Conservation (phyloP, 2,329 filamentous ascomycete genomes). For the Tolypocladium album region DNA sequence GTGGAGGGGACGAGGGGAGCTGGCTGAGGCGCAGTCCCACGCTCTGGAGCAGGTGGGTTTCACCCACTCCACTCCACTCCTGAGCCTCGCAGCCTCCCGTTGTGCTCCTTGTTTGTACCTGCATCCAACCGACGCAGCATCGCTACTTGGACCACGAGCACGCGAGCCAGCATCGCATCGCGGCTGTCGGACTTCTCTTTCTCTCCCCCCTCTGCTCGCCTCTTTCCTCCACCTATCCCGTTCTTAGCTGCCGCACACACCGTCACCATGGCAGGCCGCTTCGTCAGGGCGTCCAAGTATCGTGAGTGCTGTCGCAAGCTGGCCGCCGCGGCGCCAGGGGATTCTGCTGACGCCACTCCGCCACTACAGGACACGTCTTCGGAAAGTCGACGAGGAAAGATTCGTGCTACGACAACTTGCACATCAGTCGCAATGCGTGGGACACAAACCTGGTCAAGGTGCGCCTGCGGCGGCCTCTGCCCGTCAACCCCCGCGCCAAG, state of each 20-base stretch:
- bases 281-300: slow-evolving; percentile 59
- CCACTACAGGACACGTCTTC: slow-evolving; percentile 79
- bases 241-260: slow-evolving; percentile 2
- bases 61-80: neutral
- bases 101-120: neutral
- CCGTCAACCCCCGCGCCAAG: neutral
- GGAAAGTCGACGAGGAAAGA: slow-evolving; percentile 93
- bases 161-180: slow-evolving; percentile 1
- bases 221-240: slow-evolving; percentile 1
- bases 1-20: neutral
- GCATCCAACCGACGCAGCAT: neutral
- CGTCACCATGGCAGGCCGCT: slow-evolving; percentile 48
- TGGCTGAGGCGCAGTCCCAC: neutral
- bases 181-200: slow-evolving; percentile 8
- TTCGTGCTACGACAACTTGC: slow-evolving; percentile 96
- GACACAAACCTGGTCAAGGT: slow-evolving; percentile 98
- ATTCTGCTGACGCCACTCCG: neutral
- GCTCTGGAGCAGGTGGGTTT: neutral
- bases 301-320: slow-evolving; percentile 34
- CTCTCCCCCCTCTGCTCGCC: slow-evolving; percentile 4
- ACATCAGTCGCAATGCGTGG: slow-evolving; percentile 97
- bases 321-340: neutral
- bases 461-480: slow-evolving; percentile 14
- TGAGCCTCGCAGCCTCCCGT: neutral
- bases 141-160: neutral